phyloP scores from a whole-genome alignment of 106 monocot genomes.

The Hemerocallis citrina region DNA sequence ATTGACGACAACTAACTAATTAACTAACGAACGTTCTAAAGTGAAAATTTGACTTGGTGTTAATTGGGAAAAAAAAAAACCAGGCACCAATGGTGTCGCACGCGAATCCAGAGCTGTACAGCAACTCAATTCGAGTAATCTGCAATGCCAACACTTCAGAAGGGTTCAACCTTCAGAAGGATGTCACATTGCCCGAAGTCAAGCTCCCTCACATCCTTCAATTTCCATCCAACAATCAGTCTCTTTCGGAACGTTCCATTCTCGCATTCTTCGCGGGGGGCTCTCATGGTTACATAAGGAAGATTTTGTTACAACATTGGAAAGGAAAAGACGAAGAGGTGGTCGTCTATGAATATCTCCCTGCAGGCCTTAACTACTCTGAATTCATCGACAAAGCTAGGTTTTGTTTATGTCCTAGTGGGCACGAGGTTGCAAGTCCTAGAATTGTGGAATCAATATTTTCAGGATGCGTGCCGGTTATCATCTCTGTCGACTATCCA shows the following conservation, averaged over 20 bases:
- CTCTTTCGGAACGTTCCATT: constrained; percentile 8
- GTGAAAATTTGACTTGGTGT: background rate
- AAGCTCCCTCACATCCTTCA: constrained; percentile 32
- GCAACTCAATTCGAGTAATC: constrained; percentile 55
- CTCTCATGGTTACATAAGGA: constrained; percentile 49
- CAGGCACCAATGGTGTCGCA: constrained; percentile 14
- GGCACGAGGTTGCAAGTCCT: constrained; percentile 77
- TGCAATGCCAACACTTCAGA: constrained; percentile 93
- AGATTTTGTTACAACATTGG: constrained; percentile 49
- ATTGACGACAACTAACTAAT: background rate
- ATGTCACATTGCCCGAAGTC: constrained; percentile 61
- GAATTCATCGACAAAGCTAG: constrained; percentile 35
- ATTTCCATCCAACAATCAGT: background rate
- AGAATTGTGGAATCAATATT: constrained; percentile 59
- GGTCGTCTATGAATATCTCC: constrained; percentile 56
- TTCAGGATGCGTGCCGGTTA: constrained; percentile 65
- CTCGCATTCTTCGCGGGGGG: constrained; percentile 88
- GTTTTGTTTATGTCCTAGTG: constrained; percentile 78
- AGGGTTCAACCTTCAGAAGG: constrained; percentile 51
- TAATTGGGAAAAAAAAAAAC: background rate
- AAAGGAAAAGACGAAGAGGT: constrained; percentile 40
- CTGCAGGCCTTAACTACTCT: constrained; percentile 21
- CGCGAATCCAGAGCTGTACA: constrained; percentile 26
- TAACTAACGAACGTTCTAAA: background rate
- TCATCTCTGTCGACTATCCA: constrained; percentile 50